Conservation (phyloP, 2,329 filamentous ascomycete genomes). For the Dothideomycetes sp. region DNA sequence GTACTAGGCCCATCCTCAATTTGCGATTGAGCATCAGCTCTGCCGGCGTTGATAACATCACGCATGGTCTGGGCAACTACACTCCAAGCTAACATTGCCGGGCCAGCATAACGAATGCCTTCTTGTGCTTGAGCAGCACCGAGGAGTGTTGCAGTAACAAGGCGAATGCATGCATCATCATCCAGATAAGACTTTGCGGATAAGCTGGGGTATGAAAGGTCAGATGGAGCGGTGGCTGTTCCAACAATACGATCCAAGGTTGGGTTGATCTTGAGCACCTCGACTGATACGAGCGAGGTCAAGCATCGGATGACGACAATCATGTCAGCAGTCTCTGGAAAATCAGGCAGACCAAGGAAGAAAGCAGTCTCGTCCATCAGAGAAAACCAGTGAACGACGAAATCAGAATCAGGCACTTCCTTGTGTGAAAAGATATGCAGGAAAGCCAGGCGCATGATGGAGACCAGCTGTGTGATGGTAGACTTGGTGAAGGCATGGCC, state of each 20-base stretch:
- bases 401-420: constrained; percentile 25
- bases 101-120: constrained; percentile 42
- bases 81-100: constrained; percentile 73
- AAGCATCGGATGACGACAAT: constrained; percentile 51
- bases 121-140: constrained; percentile 45
- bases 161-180: constrained; percentile 58
- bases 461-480: constrained; percentile 60
- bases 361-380: constrained; percentile 61
- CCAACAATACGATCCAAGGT: constrained; percentile 45
- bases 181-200: constrained; percentile 52
- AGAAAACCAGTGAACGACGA: constrained; percentile 65
- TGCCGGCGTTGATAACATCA: constrained; percentile 44
- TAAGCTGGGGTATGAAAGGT: constrained; percentile 20
- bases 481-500: constrained; percentile 56
- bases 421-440: constrained; percentile 35
- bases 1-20: constrained; percentile 3
- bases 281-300: constrained; percentile 59
- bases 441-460: constrained; percentile 47
- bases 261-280: constrained; percentile 60
- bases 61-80: constrained; percentile 64
- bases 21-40: constrained; percentile 40
- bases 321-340: constrained; percentile 3
- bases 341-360: constrained; percentile 51
- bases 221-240: neutral
- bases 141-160: constrained; percentile 63